A percentile compares a stretch with the other conserved stretches of the same genome.
phyloP scores from a whole-genome alignment of 2,329 filamentous ascomycete genomes.

The Venturia oleaginea region DNA sequence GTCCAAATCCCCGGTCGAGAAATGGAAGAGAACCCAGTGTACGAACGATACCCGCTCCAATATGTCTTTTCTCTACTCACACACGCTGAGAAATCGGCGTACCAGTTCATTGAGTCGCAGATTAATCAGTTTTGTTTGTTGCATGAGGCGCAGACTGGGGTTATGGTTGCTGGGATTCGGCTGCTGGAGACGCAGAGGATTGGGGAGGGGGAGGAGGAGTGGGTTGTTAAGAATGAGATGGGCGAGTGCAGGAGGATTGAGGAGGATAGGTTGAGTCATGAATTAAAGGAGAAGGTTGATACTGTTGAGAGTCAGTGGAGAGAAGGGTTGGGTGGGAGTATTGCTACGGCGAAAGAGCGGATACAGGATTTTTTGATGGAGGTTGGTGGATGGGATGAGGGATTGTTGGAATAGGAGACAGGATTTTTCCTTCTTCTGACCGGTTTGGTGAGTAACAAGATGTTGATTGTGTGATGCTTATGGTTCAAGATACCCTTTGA shows the following conservation, averaged over 20 bases:
- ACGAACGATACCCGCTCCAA: slow-evolving; percentile 72
- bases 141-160: slow-evolving; percentile 79
- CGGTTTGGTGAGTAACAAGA: neutral
- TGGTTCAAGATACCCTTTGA: slow-evolving; percentile 4
- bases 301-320: slow-evolving; percentile 88
- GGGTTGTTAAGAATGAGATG: slow-evolving; percentile 39
- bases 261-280: slow-evolving; percentile 63
- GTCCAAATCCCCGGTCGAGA: slow-evolving; percentile 72
- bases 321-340: slow-evolving; percentile 70
- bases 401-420: slow-evolving; percentile 29
- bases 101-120: slow-evolving; percentile 95
- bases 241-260: slow-evolving; percentile 55
- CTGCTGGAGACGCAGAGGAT: slow-evolving; percentile 56
- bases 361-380: slow-evolving; percentile 65
- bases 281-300: slow-evolving; percentile 87
- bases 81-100: slow-evolving; percentile 85
- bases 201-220: slow-evolving; percentile 29
- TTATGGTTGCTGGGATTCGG: slow-evolving; percentile 59
- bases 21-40: slow-evolving; percentile 76
- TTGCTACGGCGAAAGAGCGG: slow-evolving; percentile 63
- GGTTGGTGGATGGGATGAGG: slow-evolving; percentile 82
- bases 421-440: neutral
- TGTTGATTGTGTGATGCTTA: neutral
- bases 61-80: slow-evolving; percentile 80
- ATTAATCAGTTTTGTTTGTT: slow-evolving; percentile 82